A percentile compares a stretch with the other conserved stretches of the same genome.
These are phyloP conservation scores for Whalleya microplaca DNA, from an alignment of 2,329 filamentous ascomycete species.

Conservation along the genomic window DNA sequence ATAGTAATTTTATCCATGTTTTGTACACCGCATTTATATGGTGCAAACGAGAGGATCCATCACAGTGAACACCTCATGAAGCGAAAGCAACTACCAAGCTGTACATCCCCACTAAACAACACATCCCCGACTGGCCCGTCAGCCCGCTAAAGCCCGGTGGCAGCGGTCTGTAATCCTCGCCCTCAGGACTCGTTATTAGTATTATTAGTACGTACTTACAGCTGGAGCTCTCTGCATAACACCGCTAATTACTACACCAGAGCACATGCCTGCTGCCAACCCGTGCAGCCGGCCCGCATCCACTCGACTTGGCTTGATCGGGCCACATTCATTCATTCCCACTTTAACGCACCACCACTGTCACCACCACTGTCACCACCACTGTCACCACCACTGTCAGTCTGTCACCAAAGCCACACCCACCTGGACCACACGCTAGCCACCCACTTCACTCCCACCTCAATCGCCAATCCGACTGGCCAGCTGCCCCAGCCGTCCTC, in stretches of 20 bases:
- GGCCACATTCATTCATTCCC: slow-evolving; percentile 13
- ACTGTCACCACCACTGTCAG: slow-evolving; percentile 18
- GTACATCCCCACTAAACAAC: slow-evolving; percentile 19
- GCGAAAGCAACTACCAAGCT: slow-evolving; percentile 12
- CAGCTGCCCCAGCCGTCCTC: slow-evolving; percentile 10
- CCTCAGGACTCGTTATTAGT: neutral
- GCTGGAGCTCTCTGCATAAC: slow-evolving; percentile 28
- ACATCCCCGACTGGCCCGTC: slow-evolving; percentile 14
- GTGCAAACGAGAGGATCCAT: slow-evolving; percentile 10
- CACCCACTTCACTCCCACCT: slow-evolving; percentile 3
- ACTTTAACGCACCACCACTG: slow-evolving; percentile 22
- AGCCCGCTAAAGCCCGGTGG: slow-evolving; percentile 15
- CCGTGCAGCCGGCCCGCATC: slow-evolving; percentile 26
- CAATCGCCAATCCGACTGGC: slow-evolving; percentile 25
- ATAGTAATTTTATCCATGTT: slow-evolving; percentile 4
- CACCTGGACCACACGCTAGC: slow-evolving; percentile 1
- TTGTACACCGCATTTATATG: slow-evolving; percentile 24
- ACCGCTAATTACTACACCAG: slow-evolving; percentile 28
- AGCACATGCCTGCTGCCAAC: slow-evolving; percentile 21
- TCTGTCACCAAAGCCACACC: slow-evolving; percentile 25
- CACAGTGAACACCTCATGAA: slow-evolving; percentile 9
- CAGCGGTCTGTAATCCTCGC: neutral
- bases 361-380: too few species aligned
- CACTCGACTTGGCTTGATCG: slow-evolving; percentile 22
- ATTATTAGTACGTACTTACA: too few species aligned